A percentile compares a stretch with the other conserved stretches of the same genome.
Conservation (phyloP, 2,329 filamentous ascomycete genomes). For the Curvularia verruculosa region DNA sequence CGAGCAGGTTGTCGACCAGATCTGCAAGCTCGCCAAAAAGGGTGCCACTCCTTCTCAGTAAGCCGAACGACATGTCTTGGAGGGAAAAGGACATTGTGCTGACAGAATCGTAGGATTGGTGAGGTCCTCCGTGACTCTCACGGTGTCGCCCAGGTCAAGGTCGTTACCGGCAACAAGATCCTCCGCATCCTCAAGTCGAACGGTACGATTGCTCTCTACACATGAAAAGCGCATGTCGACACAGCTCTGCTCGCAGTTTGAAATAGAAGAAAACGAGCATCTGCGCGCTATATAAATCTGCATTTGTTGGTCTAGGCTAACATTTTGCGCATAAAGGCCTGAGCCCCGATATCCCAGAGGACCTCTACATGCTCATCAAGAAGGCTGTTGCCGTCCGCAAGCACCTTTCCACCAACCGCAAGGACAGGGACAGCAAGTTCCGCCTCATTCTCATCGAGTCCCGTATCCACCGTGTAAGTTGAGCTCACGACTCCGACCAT, state of each 20-base stretch:
- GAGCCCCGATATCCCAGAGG: conserved; percentile 97
- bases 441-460: conserved; percentile 99
- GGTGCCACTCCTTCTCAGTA: conserved; percentile 91
- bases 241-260: conserved; percentile 39
- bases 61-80: conserved; percentile 10
- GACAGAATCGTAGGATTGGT: conserved; percentile 69
- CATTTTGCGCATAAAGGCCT: conserved; percentile 70
- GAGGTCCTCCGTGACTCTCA: conserved; percentile 97
- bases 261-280: too few relatives aligned
- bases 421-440: conserved; percentile 99
- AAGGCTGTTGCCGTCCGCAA: conserved; percentile 94
- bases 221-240: conserved; percentile 50
- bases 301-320: conserved; percentile 49
- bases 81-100: conserved; percentile 7
- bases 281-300: conserved; percentile 73
- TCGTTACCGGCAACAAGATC: conserved; percentile 79
- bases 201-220: conserved; percentile 68
- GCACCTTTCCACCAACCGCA: conserved; percentile 99
- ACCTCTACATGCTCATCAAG: conserved; percentile 99
- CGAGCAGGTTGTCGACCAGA: conserved; percentile 98
- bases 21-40: conserved; percentile 99
- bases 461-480: conserved; percentile 83
- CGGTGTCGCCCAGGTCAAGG: conserved; percentile 95
- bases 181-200: conserved; percentile 16
- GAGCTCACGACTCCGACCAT: background rate